These are phyloP conservation scores for Boletus pseudopeckii DNA, from an alignment of 768 basidiomycete genomes.

Conservation along the genomic window DNA sequence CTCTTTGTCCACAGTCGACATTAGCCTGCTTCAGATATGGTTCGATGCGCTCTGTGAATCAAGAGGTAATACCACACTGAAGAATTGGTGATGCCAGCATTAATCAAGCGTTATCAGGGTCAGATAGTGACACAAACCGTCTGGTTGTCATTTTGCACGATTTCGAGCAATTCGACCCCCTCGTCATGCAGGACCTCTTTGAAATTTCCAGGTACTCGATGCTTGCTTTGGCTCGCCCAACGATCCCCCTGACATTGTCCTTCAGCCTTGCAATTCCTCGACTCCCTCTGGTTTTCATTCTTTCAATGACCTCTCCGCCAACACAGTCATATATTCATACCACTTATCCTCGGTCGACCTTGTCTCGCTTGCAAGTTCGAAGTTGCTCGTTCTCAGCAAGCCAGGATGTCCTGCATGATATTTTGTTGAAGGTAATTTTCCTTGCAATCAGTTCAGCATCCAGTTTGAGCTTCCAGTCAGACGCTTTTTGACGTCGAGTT, in stretches of 20 bases:
- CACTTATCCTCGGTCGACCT: conserved; percentile 55
- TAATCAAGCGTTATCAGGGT: conserved; percentile 6
- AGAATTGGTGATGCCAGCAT: not conserved
- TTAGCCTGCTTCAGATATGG: conserved; percentile 59
- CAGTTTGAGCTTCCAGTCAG: conserved; percentile 28
- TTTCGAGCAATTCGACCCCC: conserved; percentile 67
- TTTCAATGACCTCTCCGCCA: conserved; percentile 56
- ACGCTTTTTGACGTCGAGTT: conserved; percentile 64
- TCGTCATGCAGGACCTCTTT: conserved; percentile 64
- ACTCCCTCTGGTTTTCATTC: conserved; percentile 63
- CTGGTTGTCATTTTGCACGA: conserved; percentile 66
- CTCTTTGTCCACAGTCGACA: conserved; percentile 60
- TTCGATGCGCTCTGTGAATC: conserved; percentile 41
- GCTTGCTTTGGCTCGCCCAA: not conserved
- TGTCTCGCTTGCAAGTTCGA: conserved; percentile 55
- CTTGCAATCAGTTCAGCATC: not conserved
- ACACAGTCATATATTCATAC: conserved; percentile 55
- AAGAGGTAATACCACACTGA: conserved; percentile 34
- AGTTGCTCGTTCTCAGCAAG: conserved; percentile 51
- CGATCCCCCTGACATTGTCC: not conserved
- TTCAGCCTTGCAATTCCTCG: conserved; percentile 48
- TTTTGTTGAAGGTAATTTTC: conserved; percentile 49
- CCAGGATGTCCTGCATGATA: conserved; percentile 44
- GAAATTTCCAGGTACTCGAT: conserved; percentile 61
- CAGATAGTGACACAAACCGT: conserved; percentile 27